A percentile compares a stretch with the other conserved stretches of the same genome.
phyloP scores from a whole-genome alignment of 2,329 filamentous ascomycete species.

The Aspergillus sp. region DNA sequence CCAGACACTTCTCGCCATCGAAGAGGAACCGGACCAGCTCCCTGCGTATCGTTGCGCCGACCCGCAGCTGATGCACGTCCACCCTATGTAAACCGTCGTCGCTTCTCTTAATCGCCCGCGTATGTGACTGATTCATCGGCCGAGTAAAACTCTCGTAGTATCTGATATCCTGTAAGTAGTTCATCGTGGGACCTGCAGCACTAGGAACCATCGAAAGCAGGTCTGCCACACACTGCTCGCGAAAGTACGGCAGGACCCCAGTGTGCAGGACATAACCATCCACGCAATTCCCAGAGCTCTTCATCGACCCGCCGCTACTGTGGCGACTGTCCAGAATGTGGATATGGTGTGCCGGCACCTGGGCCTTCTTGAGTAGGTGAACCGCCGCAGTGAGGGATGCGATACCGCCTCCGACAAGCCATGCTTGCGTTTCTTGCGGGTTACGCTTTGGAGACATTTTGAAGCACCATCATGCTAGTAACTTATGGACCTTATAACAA shows the following conservation, averaged over 20 bases:
- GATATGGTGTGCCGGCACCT: constrained; percentile 32
- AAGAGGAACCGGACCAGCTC: constrained; percentile 19
- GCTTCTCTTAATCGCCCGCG: neutral
- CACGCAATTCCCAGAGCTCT: constrained; percentile 25
- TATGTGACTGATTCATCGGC: neutral
- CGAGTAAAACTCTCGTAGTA: no score
- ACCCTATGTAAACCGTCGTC: neutral
- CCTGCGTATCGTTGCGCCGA: constrained; percentile 16
- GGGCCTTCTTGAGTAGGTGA: constrained; percentile 35
- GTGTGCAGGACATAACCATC: constrained; percentile 35
- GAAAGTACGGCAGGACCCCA: constrained; percentile 33
- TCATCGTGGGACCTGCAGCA: neutral
- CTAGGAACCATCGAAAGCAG: constrained; percentile 32
- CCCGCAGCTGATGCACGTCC: constrained; percentile 16
- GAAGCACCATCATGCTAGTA: no score
- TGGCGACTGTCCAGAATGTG: constrained; percentile 36
- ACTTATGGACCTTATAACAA: no score
- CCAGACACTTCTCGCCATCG: constrained; percentile 21
- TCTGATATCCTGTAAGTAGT: no score
- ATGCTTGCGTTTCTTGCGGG: constrained; percentile 20
- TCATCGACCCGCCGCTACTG: constrained; percentile 31
- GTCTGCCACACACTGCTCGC: constrained; percentile 34
- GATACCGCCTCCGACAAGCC: constrained; percentile 39
- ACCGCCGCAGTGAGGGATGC: constrained; percentile 37
- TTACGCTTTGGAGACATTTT: neutral